These are phyloP conservation scores for Musa troglodytarum DNA, from an alignment of 176 grass and related monocot genomes.

Conservation along the genomic window DNA sequence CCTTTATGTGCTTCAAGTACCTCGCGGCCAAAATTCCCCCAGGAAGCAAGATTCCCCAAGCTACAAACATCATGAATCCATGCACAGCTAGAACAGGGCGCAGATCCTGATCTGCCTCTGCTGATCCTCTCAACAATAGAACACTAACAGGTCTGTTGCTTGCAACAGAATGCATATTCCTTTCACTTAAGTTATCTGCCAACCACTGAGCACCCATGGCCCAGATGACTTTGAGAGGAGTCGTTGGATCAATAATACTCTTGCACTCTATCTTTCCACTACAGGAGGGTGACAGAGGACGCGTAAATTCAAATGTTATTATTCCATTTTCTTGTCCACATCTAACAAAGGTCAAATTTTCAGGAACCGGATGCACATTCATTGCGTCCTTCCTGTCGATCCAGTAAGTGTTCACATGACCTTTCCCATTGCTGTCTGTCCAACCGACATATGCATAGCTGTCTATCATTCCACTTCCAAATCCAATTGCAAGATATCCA, in stretches of 20 bases:
- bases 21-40: slow-evolving; percentile 56
- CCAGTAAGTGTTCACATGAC: slow-evolving; percentile 16
- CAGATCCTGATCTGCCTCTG: slow-evolving; percentile 67
- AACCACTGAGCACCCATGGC: slow-evolving; percentile 16
- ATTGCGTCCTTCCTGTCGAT: slow-evolving; percentile 8
- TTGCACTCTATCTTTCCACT: slow-evolving; percentile 11
- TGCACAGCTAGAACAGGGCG: slow-evolving; percentile 71
- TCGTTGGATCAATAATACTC: slow-evolving; percentile 19
- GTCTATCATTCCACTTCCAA: slow-evolving; percentile 21
- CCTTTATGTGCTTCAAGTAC: slow-evolving; percentile 77
- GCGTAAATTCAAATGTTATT: slow-evolving; percentile 18
- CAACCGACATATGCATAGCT: slow-evolving; percentile 25
- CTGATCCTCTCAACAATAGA: slow-evolving; percentile 27
- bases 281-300: slow-evolving; percentile 15
- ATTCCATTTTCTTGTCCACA: slow-evolving; percentile 19
- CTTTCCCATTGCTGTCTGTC: slow-evolving; percentile 14
- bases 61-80: slow-evolving; percentile 95
- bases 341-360: slow-evolving; percentile 12
- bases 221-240: slow-evolving; percentile 17
- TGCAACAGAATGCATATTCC: slow-evolving; percentile 20
- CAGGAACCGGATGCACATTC: slow-evolving; percentile 6
- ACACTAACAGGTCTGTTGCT: slow-evolving; percentile 15
- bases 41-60: slow-evolving; percentile 63
- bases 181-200: slow-evolving; percentile 1
- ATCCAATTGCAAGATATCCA: slow-evolving; percentile 18